phyloP scores from a whole-genome alignment of 306 rosid species.

The Sphenostylis stenocarpa region DNA sequence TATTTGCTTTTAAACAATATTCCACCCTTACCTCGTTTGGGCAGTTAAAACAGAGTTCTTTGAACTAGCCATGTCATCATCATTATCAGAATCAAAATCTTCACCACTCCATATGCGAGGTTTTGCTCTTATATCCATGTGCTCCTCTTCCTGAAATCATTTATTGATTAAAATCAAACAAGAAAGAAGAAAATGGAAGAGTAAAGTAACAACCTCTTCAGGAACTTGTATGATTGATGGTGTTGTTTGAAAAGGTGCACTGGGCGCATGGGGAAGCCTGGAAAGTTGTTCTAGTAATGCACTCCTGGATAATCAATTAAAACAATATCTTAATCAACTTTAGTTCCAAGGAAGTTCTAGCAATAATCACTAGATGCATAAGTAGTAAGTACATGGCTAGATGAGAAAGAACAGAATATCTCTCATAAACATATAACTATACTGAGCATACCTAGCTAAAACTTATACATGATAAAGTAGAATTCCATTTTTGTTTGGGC shows the following conservation, averaged over 20 bases:
- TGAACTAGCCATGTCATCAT: slow-evolving; percentile 52
- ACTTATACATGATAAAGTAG: not conserved
- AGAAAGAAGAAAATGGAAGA: slow-evolving; percentile 23
- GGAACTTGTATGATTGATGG: slow-evolving; percentile 60
- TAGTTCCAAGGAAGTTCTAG: not conserved
- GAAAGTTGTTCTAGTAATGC: slow-evolving; percentile 70
- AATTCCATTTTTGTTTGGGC: not conserved
- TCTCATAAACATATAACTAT: not conserved
- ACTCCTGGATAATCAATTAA: slow-evolving; percentile 44
- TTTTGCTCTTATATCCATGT: slow-evolving; percentile 66
- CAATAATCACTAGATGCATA: slow-evolving; percentile 17
- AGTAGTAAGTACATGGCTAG: not conserved
- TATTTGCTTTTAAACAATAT: slow-evolving; percentile 12
- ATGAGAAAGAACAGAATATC: slow-evolving; percentile 1
- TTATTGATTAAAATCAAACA: slow-evolving; percentile 35
- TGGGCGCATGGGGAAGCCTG: slow-evolving; percentile 75
- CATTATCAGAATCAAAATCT: slow-evolving; percentile 67
- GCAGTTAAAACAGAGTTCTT: slow-evolving; percentile 28
- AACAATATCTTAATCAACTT: slow-evolving; percentile 10
- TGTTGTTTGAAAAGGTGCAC: slow-evolving; percentile 74
- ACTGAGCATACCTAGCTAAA: not conserved
- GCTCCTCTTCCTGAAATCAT: slow-evolving; percentile 68
- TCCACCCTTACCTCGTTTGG: slow-evolving; percentile 45
- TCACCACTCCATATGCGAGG: slow-evolving; percentile 74
- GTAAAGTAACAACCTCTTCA: slow-evolving; percentile 58